phyloP scores from a whole-genome alignment of 2,329 filamentous ascomycete genomes.

The Cladophialophora psammophila region DNA sequence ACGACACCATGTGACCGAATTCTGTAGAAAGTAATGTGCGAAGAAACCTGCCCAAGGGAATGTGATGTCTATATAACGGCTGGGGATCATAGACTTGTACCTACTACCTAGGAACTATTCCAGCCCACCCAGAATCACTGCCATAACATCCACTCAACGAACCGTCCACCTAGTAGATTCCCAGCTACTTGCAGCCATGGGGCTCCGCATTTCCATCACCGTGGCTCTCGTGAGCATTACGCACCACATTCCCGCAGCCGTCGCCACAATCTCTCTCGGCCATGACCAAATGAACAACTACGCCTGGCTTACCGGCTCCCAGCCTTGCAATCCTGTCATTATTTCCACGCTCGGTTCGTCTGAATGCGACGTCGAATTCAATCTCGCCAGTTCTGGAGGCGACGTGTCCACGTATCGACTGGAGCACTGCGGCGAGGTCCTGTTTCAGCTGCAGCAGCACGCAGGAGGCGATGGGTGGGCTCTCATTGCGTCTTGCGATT shows the following conservation, averaged over 20 bases:
- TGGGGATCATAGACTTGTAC: background rate
- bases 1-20: background rate
- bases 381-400: background rate
- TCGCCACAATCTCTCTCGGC: slow-evolving; percentile 2
- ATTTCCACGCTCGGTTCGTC: background rate
- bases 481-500: slow-evolving; percentile 6
- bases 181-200: background rate
- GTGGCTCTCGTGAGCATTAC: background rate
- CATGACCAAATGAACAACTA: slow-evolving; percentile 10
- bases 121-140: no score
- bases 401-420: slow-evolving; percentile 8
- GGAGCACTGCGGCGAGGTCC: slow-evolving; percentile 4
- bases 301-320: slow-evolving; percentile 7
- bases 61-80: no score
- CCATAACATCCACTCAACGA: no score
- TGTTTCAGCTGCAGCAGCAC: slow-evolving; percentile 11
- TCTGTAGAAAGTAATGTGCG: background rate
- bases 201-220: background rate
- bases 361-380: background rate
- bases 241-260: background rate
- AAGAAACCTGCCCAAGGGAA: background rate
- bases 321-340: background rate
- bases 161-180: background rate
- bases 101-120: no score
- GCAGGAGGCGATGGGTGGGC: slow-evolving; percentile 7